These are phyloP conservation scores for Tetrapisispora namnaoensis DNA, from an alignment of 805 yeast species.

Conservation along the genomic window DNA sequence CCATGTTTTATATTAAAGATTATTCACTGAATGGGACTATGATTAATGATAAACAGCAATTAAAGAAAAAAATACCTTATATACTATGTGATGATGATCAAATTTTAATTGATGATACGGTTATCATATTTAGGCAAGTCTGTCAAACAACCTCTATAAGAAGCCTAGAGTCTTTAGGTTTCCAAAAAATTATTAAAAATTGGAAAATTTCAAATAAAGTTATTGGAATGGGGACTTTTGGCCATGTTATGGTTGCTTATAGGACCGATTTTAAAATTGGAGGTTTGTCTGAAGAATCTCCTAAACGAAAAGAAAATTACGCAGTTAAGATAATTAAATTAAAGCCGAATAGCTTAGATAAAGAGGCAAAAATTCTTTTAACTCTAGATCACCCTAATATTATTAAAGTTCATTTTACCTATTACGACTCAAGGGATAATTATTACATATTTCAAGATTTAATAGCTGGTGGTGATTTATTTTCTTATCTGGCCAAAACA, in stretches of 20 bases:
- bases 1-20: constrained; percentile 43
- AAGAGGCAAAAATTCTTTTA: constrained; percentile 37
- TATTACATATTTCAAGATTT: constrained; percentile 41
- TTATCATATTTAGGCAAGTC: not conserved
- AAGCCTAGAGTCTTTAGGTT: constrained; percentile 14
- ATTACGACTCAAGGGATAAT: constrained; percentile 16
- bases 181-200: constrained; percentile 17
- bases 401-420: constrained; percentile 35
- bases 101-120: constrained; percentile 30
- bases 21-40: constrained; percentile 42
- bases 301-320: constrained; percentile 19
- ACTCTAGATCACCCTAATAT: constrained; percentile 40
- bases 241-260: constrained; percentile 33
- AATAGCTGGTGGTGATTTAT: constrained; percentile 49
- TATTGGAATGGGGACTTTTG: constrained; percentile 51
- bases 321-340: constrained; percentile 42
- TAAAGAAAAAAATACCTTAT: constrained; percentile 27
- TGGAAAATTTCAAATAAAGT: constrained; percentile 38
- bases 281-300: not conserved
- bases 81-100: constrained; percentile 33
- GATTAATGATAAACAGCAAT: constrained; percentile 29
- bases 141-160: constrained; percentile 3
- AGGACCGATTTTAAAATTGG: not conserved
- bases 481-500: constrained; percentile 41
- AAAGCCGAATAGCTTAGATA: constrained; percentile 23